These are phyloP conservation scores for Monascus purpureus DNA, from an alignment of 495 filamentous ascomycete species.

Conservation along the genomic window DNA sequence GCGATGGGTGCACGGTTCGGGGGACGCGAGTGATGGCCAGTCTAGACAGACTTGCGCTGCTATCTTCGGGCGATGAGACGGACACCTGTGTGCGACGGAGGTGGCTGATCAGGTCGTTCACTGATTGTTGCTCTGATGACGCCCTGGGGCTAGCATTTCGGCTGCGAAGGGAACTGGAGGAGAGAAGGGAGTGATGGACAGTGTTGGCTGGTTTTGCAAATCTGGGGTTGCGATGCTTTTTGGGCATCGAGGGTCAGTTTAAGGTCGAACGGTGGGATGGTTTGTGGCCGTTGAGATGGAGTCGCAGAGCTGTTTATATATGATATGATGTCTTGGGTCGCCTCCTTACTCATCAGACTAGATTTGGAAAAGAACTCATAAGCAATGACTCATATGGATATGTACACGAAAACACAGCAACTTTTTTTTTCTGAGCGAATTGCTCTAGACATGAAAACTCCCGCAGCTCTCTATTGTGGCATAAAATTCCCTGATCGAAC, in stretches of 20 bases:
- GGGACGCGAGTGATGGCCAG: conserved; percentile 5
- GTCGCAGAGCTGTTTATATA: no score
- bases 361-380: no score
- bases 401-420: no score
- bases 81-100: conserved; percentile 32
- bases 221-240: conserved; percentile 25
- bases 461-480: no score
- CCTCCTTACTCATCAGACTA: no score
- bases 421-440: no score
- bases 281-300: no score
- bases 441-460: no score
- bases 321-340: no score
- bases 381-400: no score
- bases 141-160: conserved; percentile 16
- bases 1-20: conserved; percentile 38
- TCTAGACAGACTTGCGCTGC: conserved; percentile 4
- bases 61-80: conserved; percentile 6
- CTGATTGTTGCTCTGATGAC: conserved; percentile 17
- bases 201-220: conserved; percentile 21
- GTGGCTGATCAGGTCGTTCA: conserved; percentile 35
- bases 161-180: conserved; percentile 9
- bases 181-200: conserved; percentile 25
- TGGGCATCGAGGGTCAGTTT: conserved; percentile 25
- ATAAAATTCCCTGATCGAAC: no score
- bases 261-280: neutral